These are phyloP conservation scores for Cinnamomum micranthum DNA, from an alignment of 164 flowering plant genomes.

Conservation along the genomic window DNA sequence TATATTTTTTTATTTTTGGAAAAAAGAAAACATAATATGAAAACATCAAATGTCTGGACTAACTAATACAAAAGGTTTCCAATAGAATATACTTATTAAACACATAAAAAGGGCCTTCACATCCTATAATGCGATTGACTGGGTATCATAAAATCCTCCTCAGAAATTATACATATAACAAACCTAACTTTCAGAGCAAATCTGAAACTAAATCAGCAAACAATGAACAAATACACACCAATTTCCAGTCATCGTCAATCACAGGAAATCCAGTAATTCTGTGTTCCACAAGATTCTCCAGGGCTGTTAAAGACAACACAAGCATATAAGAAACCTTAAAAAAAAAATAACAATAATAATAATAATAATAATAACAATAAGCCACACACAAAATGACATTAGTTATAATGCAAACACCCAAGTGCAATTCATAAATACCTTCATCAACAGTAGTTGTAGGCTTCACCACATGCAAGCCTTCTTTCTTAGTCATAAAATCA, in stretches of 20 bases:
- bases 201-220: background rate
- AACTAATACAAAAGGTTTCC: too few species aligned
- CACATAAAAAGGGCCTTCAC: too few species aligned
- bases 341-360: too few species aligned
- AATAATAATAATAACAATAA: too few species aligned
- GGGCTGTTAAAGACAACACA: slow-evolving; percentile 41
- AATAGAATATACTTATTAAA: too few species aligned
- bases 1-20: too few species aligned
- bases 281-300: slow-evolving; percentile 75
- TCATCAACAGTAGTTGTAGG: slow-evolving; percentile 87
- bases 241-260: slow-evolving; percentile 84
- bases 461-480: slow-evolving; percentile 76
- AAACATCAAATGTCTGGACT: too few species aligned
- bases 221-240: slow-evolving; percentile 41
- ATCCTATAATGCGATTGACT: background rate
- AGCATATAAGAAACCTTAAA: slow-evolving; percentile 8
- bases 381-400: background rate
- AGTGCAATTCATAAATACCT: slow-evolving; percentile 35
- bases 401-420: background rate
- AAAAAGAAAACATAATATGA: too few species aligned
- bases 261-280: slow-evolving; percentile 96
- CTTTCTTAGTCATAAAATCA: slow-evolving; percentile 86
- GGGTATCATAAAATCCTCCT: background rate
- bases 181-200: background rate
- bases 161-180: background rate